Evolutionary conservation across 306 rosid species (phyloP).

Genomic region (Citrullus mucosospermus): DNA sequence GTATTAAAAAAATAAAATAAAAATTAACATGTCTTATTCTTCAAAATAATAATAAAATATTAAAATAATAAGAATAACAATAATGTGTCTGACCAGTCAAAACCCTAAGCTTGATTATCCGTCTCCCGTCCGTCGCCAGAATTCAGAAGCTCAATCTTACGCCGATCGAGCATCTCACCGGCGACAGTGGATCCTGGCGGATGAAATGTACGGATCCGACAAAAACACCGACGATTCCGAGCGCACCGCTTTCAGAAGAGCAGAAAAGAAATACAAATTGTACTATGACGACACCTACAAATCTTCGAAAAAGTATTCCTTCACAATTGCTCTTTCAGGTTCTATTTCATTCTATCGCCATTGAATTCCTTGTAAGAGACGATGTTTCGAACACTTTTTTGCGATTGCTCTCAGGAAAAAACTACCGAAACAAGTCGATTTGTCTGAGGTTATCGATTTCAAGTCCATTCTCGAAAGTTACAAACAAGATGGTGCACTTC

Average conservation of each 20-base stretch:
- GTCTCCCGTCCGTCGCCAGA: not conserved
- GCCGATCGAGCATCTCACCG: not conserved
- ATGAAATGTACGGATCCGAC: constrained; percentile 58
- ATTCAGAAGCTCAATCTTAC: not conserved
- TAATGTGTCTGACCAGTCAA: not conserved
- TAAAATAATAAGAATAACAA: too few species aligned
- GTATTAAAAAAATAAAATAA: too few species aligned
- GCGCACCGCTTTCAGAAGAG: constrained; percentile 75
- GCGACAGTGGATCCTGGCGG: not conserved
- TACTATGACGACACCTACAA: constrained; percentile 54
- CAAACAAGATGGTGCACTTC: constrained; percentile 30
- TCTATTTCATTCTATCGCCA: not conserved
- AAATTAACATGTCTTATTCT: too few species aligned
- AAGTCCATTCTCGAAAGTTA: constrained; percentile 41
- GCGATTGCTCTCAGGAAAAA: constrained; percentile 41
- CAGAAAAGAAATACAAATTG: constrained; percentile 92
- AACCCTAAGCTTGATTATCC: constrained; percentile 14
- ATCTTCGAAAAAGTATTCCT: constrained; percentile 36
- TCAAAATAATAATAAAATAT: too few species aligned
- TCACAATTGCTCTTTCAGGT: not conserved
- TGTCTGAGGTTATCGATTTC: constrained; percentile 75
- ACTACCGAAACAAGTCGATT: constrained; percentile 55
- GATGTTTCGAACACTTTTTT: not conserved
- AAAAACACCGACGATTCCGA: constrained; percentile 38
- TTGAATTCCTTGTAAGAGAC: not conserved